phyloP scores from a whole-genome alignment of 2,329 filamentous ascomycete genomes.

The Fusarium graminum region DNA sequence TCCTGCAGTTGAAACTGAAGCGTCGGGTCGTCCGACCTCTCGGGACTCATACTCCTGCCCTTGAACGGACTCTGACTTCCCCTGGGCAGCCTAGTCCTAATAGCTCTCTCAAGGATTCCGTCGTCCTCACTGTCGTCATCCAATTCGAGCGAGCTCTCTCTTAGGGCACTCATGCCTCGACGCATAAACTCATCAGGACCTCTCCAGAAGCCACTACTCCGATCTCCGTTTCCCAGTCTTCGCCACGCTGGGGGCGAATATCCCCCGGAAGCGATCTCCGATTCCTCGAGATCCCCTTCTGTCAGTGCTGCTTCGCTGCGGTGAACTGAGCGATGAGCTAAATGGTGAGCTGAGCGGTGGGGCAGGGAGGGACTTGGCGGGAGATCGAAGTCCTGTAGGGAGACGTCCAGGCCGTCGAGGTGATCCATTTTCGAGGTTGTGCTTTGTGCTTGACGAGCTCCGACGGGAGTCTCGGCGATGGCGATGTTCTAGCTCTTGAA shows the following conservation, averaged over 20 bases:
- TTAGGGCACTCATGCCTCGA: constrained; percentile 51
- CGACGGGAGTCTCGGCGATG: constrained; percentile 32
- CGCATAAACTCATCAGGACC: constrained; percentile 63
- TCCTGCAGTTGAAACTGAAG: constrained; percentile 53
- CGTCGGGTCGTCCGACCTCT: constrained; percentile 58
- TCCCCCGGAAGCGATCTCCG: constrained; percentile 63
- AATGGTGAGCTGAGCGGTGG: constrained; percentile 49
- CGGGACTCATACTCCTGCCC: constrained; percentile 61
- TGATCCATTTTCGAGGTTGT: constrained; percentile 51
- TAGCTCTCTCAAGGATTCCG: constrained; percentile 64
- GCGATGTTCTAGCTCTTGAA: constrained; percentile 38
- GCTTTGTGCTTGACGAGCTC: constrained; percentile 23
- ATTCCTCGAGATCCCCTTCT: constrained; percentile 58
- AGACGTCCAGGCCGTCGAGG: constrained; percentile 63
- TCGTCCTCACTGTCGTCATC: constrained; percentile 54
- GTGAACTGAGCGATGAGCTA: constrained; percentile 52
- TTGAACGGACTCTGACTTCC: constrained; percentile 69
- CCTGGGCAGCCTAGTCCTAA: constrained; percentile 67
- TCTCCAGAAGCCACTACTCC: constrained; percentile 72
- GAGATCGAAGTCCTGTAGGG: constrained; percentile 67
- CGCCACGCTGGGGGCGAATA: constrained; percentile 73
- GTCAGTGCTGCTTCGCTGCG: constrained; percentile 55
- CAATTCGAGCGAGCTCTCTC: constrained; percentile 46
- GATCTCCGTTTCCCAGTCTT: constrained; percentile 70
- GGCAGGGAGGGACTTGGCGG: constrained; percentile 58